These are phyloP conservation scores for Fusarium nematophilum DNA, from an alignment of 2,329 filamentous ascomycete genomes.

Conservation along the genomic window DNA sequence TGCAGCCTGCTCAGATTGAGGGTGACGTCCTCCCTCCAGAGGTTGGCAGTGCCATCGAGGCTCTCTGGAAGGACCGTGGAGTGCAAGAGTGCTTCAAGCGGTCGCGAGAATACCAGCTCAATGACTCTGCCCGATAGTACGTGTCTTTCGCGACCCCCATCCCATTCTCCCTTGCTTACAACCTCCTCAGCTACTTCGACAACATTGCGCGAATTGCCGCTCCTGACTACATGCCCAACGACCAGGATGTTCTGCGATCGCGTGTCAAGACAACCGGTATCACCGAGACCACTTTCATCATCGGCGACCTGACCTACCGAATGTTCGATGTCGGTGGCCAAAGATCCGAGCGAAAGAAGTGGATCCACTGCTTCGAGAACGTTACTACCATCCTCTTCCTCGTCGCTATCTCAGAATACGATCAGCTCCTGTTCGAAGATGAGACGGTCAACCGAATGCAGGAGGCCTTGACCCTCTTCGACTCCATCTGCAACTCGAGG, in stretches of 20 bases:
- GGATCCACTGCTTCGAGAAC: constrained; percentile 99
- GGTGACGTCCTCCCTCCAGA: constrained; percentile 94
- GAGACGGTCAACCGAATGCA: constrained; percentile 97
- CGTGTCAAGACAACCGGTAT: constrained; percentile 99
- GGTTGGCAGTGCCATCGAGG: constrained; percentile 92
- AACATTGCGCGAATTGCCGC: constrained; percentile 91
- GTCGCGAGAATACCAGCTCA: constrained; percentile 94
- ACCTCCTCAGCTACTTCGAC: constrained; percentile 86
- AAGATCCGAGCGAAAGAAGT: constrained; percentile 97
- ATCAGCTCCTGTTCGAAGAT: constrained; percentile 94
- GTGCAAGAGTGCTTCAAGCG: constrained; percentile 96
- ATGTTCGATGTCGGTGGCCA: constrained; percentile 99
- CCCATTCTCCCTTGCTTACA: constrained; percentile 47
- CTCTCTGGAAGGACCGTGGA: constrained; percentile 91
- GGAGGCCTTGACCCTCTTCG: constrained; percentile 86
- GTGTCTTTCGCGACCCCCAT: too few species aligned
- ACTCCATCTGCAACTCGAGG: constrained; percentile 87
- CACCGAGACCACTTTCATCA: constrained; percentile 95
- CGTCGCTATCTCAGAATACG: constrained; percentile 96
- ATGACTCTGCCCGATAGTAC: constrained; percentile 96
- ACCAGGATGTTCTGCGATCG: constrained; percentile 93
- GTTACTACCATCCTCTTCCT: constrained; percentile 97
- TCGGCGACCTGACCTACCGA: constrained; percentile 91
- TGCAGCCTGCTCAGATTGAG: constrained; percentile 97
- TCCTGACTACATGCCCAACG: constrained; percentile 93